Percentiles rank a stretch among this genome's conserved stretches.
These are phyloP conservation scores for Tolypocladium endophyticum DNA, from an alignment of 2,329 filamentous ascomycete species.

Conservation along the genomic window DNA sequence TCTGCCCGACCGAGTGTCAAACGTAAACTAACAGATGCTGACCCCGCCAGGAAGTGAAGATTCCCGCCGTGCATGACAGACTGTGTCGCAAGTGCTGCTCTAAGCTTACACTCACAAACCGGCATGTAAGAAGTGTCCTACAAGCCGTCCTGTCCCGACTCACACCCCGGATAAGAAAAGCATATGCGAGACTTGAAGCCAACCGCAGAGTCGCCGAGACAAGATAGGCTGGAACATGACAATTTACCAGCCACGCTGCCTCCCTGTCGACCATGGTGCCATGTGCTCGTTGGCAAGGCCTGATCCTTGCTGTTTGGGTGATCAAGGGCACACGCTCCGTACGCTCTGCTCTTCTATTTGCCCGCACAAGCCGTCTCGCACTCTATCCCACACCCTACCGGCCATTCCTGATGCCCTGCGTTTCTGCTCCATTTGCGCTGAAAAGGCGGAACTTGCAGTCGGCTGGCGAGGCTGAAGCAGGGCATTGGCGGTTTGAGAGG, in stretches of 20 bases:
- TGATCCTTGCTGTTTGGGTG: not conserved
- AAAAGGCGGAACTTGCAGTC: not conserved
- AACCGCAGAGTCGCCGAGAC: conserved; percentile 9
- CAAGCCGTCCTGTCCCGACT: not conserved
- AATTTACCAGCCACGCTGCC: not conserved
- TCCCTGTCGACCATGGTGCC: not conserved
- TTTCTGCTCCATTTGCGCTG: not conserved
- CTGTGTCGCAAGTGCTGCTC: not conserved
- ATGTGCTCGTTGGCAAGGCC: not conserved
- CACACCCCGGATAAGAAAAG: not conserved
- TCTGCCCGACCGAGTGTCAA: not conserved
- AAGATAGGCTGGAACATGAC: not conserved
- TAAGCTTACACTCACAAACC: not conserved
- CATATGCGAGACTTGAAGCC: not conserved
- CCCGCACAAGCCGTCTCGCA: not conserved
- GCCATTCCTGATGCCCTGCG: not conserved
- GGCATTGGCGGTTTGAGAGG: not conserved
- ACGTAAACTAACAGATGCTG: not conserved
- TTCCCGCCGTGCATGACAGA: not conserved
- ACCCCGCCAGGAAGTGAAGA: not conserved
- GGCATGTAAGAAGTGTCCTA: not conserved
- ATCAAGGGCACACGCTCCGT: too few species aligned
- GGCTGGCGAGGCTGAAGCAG: not conserved
- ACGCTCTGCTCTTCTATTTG: not conserved
- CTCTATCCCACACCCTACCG: not conserved